Base-by-base conservation (phyloP, 2,329 filamentous ascomycete species). In the Fusarium sp. region DNA sequence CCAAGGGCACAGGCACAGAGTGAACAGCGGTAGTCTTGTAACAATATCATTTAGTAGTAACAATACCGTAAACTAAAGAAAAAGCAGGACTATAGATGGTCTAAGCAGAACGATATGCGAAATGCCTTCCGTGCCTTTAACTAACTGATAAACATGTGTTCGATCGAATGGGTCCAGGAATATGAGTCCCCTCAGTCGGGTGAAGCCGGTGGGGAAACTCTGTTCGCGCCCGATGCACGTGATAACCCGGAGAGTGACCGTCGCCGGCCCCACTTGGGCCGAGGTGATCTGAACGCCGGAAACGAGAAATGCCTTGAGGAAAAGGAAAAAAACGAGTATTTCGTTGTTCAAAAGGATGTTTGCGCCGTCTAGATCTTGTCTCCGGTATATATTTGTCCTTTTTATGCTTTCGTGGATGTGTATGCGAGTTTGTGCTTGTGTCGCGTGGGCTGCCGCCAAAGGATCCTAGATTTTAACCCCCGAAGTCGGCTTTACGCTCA, bases 401-500 rank as follows among this genome's bases (percentile, higher is more conserved):
- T 44, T 18, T 50, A 47, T 59, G 23, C 45, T 36, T 40, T 45
- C n/a, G 47, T 38, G 34, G 31, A 26, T n/a, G 20, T 8, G 20
- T 45, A 37, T 45, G 54, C 12, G 26, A 15, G 40, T 49, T 38
- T 23, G 33, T 52, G n/a, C 20, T 51, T 47, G 51, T 46, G 61
- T 50, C 42, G 45, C 46, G 47, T 38, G 46, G 58, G 45, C 40
- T 58, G 54, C 44, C 36, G 38, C 26, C 41, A 30, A 30, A 51
- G 54, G 31, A 57, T 53, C 38, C 41, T 23, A 36, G 46, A 45
- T 30, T 23, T 18, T 41, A 45, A 30, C 41, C 36, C 51, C 67
- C 67, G 67, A 70, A 60, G 67, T 68, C 67, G 67, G 67, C 50
- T 47, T 16, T 51, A 31, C 53, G 45, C 62, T 70, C 50, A 70